A percentile compares a stretch with the other conserved stretches of the same genome.
These are phyloP conservation scores for Acanthochlamys bracteata DNA, from an alignment of 106 monocot genomes.

Conservation along the genomic window DNA sequence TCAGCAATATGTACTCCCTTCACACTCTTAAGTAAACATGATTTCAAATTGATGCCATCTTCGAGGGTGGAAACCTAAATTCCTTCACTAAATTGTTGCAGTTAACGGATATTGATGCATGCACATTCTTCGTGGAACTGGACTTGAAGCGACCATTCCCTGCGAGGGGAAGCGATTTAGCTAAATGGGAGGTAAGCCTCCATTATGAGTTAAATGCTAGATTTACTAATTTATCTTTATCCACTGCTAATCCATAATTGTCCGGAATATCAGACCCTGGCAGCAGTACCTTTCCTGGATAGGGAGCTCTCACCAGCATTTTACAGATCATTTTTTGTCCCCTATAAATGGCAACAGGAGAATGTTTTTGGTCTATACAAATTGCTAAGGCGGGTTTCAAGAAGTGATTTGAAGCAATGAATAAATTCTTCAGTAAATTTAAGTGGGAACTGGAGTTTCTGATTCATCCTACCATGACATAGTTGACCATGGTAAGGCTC, in stretches of 20 bases:
- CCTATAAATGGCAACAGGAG: constrained; percentile 59
- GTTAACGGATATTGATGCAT: constrained; percentile 53
- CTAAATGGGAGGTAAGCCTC: constrained; percentile 80
- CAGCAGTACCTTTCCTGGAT: constrained; percentile 75
- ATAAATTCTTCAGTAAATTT: neutral
- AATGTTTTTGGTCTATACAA: constrained; percentile 96
- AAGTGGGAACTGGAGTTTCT: neutral
- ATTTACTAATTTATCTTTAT: neutral
- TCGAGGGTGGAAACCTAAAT: neutral
- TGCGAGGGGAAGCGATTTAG: constrained; percentile 66
- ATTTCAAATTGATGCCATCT: neutral
- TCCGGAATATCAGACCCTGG: constrained; percentile 53
- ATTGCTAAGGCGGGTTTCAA: constrained; percentile 51
- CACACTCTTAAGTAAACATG: neutral
- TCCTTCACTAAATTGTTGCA: constrained; percentile 17
- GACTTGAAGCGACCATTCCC: constrained; percentile 75
- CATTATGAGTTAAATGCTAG: neutral
- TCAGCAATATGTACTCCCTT: constrained; percentile 65
- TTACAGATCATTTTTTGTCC: constrained; percentile 91
- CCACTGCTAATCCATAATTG: neutral
- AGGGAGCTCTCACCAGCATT: constrained; percentile 71
- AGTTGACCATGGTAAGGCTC: no score
- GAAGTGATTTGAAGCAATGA: neutral
- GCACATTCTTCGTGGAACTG: constrained; percentile 78
- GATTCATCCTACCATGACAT: no score